Evolutionary conservation across 768 basidiomycete genomes (phyloP), one percentile per base, ranked within the genome.

Genomic region (Rhodotorula babjevae): DNA sequence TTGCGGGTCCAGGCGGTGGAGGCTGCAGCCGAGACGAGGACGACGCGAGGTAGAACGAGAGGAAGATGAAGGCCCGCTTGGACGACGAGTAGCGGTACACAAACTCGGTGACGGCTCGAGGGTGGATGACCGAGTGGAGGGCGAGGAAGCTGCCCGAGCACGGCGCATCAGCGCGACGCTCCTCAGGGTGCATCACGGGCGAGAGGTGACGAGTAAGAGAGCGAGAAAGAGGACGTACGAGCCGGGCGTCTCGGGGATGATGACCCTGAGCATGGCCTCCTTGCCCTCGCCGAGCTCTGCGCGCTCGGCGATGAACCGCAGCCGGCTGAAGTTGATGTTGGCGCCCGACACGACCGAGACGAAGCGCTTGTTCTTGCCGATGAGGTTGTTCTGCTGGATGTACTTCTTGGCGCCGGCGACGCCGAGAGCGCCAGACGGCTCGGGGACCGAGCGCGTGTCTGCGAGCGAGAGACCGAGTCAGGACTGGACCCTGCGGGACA

Each of bases 271-370:
- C 59, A 98, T 84, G 0, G 90, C 96, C 82, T 99, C 96, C 64
- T 90, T 86, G 19, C 95, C 90, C 81, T 99, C 96, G 73, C 96
- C 96, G 29, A 98, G 85, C 81, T 97, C 93, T 7, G 96, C 96
- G 68, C 96, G 93, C 80, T 99, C 96, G 29, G 96, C 91, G n/a
- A 99, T 94, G 80, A 98, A 99, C 18, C 96, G 87, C 59, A 99
- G 82, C 56, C 95, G 87, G 79, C 93, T 91, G 81, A 99, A 99
- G 83, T 99, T 98, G 92, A 99, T 96, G 82, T 99, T 98, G 27
- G 95, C 96, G 31, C 96, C 96, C 78, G 92, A 94, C 74, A 98
- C 83, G 64, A 97, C 88, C 11, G 87, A 93, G 44, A 97, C 94
- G 75, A 94, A 96, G 68, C 87, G 88, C 82, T 92, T 92, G 67